Evolutionary conservation across 1,139 yeast genomes (phyloP).

Genomic region (Lodderomyces elongisporus): DNA sequence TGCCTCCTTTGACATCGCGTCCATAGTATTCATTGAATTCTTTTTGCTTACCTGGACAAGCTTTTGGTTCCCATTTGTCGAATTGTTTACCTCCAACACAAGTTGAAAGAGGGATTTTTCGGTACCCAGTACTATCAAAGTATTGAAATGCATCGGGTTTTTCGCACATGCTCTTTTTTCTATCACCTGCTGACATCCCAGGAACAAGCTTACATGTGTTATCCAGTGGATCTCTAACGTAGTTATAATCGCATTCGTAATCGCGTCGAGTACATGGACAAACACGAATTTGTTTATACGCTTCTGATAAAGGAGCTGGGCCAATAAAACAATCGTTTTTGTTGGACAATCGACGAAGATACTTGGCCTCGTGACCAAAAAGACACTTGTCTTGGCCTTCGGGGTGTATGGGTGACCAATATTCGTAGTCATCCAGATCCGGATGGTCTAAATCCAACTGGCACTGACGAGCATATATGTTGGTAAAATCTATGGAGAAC

Average conservation of each 20-base stretch:
- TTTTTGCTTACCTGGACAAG: slow-evolving; percentile 84
- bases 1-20: slow-evolving; percentile 51
- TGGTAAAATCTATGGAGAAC: slow-evolving; percentile 65
- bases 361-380: slow-evolving; percentile 83
- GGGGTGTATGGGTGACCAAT: slow-evolving; percentile 78
- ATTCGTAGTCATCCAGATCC: slow-evolving; percentile 68
- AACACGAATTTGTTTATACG: slow-evolving; percentile 53
- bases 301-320: slow-evolving; percentile 61
- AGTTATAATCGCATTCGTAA: slow-evolving; percentile 92
- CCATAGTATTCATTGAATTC: slow-evolving; percentile 60
- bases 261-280: slow-evolving; percentile 87
- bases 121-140: slow-evolving; percentile 42
- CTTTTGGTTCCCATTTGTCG: slow-evolving; percentile 60
- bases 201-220: slow-evolving; percentile 81
- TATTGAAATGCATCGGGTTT: slow-evolving; percentile 53
- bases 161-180: slow-evolving; percentile 54
- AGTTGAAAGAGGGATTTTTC: slow-evolving; percentile 42
- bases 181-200: slow-evolving; percentile 67
- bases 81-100: slow-evolving; percentile 45
- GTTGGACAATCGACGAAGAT: slow-evolving; percentile 64
- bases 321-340: slow-evolving; percentile 76
- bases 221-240: slow-evolving; percentile 53
- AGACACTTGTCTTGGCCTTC: slow-evolving; percentile 58
- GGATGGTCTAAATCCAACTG: slow-evolving; percentile 56
- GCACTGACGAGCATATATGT: slow-evolving; percentile 66